Evolutionary conservation across 2,329 filamentous ascomycete species (phyloP), one percentile per base, ranked within the genome.

Genomic region (Fusarium sp.): DNA sequence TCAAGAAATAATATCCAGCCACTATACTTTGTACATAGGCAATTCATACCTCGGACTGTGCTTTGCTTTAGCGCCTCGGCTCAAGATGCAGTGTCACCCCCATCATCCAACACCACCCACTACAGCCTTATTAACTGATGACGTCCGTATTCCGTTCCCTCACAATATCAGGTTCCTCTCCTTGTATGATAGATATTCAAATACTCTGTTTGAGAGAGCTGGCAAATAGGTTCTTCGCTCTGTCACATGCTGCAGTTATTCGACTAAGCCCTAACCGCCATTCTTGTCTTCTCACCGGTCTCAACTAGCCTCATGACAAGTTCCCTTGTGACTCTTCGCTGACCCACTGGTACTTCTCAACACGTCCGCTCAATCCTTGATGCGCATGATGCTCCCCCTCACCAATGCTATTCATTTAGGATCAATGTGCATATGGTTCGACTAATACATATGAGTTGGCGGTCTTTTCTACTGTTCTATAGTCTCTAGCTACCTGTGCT

Each of bases 41-140:
- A n/a, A 2, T 19, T 19, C 19, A 19, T 19, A 19, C 31, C 12
- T 34, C 4, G 12, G n/a, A 34, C 7, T 12, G 6, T 34, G 11
- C 13, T 34, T 13, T 39, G 22, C n/a, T 12, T 48, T 49, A 62
- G 52, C 39, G 46, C 26, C 28, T 58, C 36, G 36, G 42, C 32
- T 41, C 53, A 45, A 31, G 34, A 53, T 58, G 58, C 32, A 52
- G 53, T 63, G 58, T 57, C 24, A 49, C 31, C 46, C 44, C 57
- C 49, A 51, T 29, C 11, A 45, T 13, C 11, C 22, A 7, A 41
- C 48, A 63, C 35, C 35, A 49, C 38, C 35, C 35, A 49, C 38
- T 39, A 32, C 36, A 56, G 43, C 58, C 53, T 58, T 34, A 34
- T 7, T 46, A 58, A 36, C 53, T 59, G 31, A 58, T 50, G 48